These are phyloP conservation scores for Fusarium nanum DNA, from an alignment of 2,329 filamentous ascomycete genomes.

Conservation along the genomic window DNA sequence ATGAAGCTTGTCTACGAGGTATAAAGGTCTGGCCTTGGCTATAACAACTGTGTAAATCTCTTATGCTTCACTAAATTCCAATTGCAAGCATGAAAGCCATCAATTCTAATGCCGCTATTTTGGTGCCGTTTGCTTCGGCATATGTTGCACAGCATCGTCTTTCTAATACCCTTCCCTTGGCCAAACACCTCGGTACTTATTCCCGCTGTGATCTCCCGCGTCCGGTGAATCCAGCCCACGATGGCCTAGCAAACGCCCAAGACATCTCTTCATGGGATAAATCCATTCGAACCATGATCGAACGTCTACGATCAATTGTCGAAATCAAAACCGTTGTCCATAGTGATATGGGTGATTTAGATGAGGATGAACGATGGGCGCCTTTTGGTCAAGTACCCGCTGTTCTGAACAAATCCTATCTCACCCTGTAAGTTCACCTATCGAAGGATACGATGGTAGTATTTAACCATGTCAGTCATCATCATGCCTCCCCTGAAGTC, in stretches of 20 bases:
- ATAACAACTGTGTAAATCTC: too few species aligned
- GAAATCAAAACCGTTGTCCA: slow-evolving; percentile 64
- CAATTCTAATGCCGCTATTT: too few species aligned
- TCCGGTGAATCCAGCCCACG: slow-evolving; percentile 43
- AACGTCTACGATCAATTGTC: slow-evolving; percentile 63
- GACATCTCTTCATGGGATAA: slow-evolving; percentile 47
- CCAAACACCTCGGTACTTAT: rapidly evolving
- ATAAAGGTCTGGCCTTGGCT: not conserved
- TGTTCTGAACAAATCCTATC: slow-evolving; percentile 61
- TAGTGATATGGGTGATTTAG: slow-evolving; percentile 64
- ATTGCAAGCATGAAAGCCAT: too few species aligned
- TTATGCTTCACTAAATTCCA: too few species aligned
- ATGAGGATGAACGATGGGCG: slow-evolving; percentile 64
- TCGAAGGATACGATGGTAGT: rapidly evolving
- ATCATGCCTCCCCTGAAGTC: slow-evolving; percentile 58
- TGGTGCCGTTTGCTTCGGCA: not conserved
- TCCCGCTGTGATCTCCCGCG: slow-evolving; percentile 47
- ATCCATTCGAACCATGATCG: slow-evolving; percentile 50
- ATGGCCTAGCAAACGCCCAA: slow-evolving; percentile 45
- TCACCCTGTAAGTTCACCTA: slow-evolving; percentile 53
- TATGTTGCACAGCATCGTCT: not conserved
- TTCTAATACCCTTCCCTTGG: not conserved
- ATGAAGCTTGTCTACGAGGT: rapidly evolving
- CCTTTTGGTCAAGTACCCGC: slow-evolving; percentile 55
- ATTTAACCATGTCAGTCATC: slow-evolving; percentile 47